Base-by-base conservation (phyloP, 345 rosid genomes). In the Murraya paniculata region DNA sequence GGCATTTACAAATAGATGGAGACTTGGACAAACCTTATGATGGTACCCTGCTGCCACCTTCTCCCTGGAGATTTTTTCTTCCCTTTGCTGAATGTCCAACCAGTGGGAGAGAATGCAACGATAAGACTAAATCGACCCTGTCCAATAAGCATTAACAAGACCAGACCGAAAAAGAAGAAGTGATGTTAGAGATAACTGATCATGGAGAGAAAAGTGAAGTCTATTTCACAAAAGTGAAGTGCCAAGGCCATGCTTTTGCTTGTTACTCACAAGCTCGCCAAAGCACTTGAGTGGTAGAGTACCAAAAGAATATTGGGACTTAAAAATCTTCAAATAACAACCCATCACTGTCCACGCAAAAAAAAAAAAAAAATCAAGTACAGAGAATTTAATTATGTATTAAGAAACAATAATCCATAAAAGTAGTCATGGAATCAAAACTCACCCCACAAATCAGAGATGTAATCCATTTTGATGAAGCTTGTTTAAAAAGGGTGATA, bases 51-150 rank as follows among this genome's bases (percentile, higher is more conserved):
- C 83, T 95, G 96, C 88, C 88, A 91, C 80, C 93, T 88, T 87
- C 94, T 92, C 50, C 99, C 96, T 1, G 94, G 89, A 39, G 92
- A 85, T 81, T 91, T 93, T 90, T 92, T 92, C 85, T 91, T 94
- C 27, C 92, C 88, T 79, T 91, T 95, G n/a, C 97, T 91, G 72
- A 89, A 88, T 58, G 93, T 80, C 98, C 99, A 95, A 16, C 99
- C 99, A 78, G 94, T 92, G 7, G 99, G 99, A 79, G 99, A 92
- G 87, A 95, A 92, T 60, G 99, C 96, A 76, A 95, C 97, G 3
- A 93, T 78, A 50, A 93, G 94, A 81, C 91, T 90, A 86, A 84
- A 95, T 39, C 96, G 90, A 64, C 78, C 80, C 98, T 95, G 90
- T 77, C 65, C 14, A 69, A 73, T n/a, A 61, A 64, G 58, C 61